Evolutionary conservation across 805 yeast genomes (phyloP).

Genomic region (Hanseniaspora nectarophila): DNA sequence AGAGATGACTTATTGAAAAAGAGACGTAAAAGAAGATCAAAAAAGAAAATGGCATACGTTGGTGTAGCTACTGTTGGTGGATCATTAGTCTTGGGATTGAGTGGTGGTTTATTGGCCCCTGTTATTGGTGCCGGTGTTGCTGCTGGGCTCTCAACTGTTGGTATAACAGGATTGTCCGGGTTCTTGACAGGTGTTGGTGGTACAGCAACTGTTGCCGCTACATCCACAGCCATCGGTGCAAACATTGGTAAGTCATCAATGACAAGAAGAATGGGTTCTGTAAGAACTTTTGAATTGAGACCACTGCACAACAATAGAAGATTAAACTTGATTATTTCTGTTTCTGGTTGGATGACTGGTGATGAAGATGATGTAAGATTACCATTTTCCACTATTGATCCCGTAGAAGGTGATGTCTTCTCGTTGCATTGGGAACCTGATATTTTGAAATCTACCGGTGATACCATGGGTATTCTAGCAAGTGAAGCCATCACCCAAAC

Average conservation of each 20-base stretch:
- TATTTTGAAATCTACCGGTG: conserved; percentile 90
- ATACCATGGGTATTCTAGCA: conserved; percentile 84
- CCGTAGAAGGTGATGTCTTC: conserved; percentile 91
- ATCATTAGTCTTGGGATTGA: conserved; percentile 80
- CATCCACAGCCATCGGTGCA: conserved; percentile 87
- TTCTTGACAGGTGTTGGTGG: conserved; percentile 96
- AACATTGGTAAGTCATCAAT: conserved; percentile 78
- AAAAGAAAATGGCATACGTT: conserved; percentile 65
- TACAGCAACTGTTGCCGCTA: conserved; percentile 81
- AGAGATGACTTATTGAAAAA: conserved; percentile 55
- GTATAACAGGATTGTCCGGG: conserved; percentile 85
- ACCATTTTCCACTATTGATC: conserved; percentile 93
- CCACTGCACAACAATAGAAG: conserved; percentile 87
- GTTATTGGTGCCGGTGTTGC: conserved; percentile 98
- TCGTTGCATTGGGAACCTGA: conserved; percentile 97
- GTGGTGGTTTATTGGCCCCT: conserved; percentile 93
- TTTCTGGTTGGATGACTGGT: conserved; percentile 97
- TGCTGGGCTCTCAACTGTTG: conserved; percentile 90
- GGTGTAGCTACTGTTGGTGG: conserved; percentile 97
- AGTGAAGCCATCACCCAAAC: conserved; percentile 87
- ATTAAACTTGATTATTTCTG: conserved; percentile 73
- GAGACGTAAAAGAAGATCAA: conserved; percentile 54
- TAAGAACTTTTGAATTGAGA: conserved; percentile 81
- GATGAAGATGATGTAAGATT: conserved; percentile 88
- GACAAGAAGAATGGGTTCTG: conserved; percentile 77